Conservation (phyloP, 1,284 basidiomycete species). For the Puccinia horiana region DNA sequence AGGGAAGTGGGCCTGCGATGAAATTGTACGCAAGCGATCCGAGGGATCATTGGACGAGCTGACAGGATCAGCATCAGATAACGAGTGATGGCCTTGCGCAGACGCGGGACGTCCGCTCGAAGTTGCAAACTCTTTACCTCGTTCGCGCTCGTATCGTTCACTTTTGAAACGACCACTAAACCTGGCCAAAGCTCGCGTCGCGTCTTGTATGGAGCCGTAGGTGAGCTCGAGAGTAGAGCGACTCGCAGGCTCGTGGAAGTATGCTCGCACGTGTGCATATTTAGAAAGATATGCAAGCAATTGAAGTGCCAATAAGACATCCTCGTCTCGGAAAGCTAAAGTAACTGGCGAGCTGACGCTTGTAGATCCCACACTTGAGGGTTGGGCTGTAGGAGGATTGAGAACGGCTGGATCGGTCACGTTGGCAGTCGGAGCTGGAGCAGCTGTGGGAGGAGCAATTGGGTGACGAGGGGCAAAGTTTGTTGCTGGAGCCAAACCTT, state of each 20-base stretch:
- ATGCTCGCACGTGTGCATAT: constrained; percentile 94
- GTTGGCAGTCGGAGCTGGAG: neutral
- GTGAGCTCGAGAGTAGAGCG: constrained; percentile 48
- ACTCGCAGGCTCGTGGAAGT: constrained; percentile 69
- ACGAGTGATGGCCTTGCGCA: constrained; percentile 27
- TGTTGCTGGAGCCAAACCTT: neutral
- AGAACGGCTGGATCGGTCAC: constrained; percentile 11
- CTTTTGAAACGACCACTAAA: constrained; percentile 43
- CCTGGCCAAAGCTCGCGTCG: constrained; percentile 33
- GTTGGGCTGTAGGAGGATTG: constrained; percentile 10
- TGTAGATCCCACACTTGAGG: constrained; percentile 56
- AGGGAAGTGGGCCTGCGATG: constrained; percentile 15
- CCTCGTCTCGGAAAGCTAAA: constrained; percentile 78
- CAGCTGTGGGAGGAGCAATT: neutral
- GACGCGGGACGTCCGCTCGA: constrained; percentile 34
- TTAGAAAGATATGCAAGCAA: constrained; percentile 94
- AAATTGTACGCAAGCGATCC: neutral
- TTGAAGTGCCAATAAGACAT: constrained; percentile 86
- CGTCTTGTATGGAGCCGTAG: constrained; percentile 42
- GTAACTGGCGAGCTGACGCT: constrained; percentile 41
- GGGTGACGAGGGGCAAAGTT: neutral
- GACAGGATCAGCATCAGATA: neutral
- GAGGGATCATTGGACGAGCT: constrained; percentile 5
- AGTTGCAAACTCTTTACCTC: constrained; percentile 53
- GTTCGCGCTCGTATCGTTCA: constrained; percentile 44